phyloP scores from a whole-genome alignment of 768 basidiomycete species.

The Xerocomellus dryophilus region DNA sequence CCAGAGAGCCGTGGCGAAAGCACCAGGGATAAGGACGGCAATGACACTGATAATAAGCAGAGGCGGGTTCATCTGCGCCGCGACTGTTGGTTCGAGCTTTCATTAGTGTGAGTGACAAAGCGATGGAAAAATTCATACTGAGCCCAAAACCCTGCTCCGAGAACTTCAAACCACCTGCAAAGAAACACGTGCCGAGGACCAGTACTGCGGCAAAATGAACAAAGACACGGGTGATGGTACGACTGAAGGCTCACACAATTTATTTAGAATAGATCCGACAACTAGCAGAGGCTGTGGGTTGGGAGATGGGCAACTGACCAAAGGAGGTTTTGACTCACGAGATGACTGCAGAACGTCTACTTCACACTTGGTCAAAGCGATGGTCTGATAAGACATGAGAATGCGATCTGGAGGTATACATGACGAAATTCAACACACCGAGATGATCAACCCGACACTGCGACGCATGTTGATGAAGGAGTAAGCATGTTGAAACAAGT shows the following conservation, averaged over 20 bases:
- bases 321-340: slow-evolving; percentile 39
- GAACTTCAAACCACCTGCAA: slow-evolving; percentile 54
- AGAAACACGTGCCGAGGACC: slow-evolving; percentile 51
- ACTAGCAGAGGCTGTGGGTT: slow-evolving; percentile 40
- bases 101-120: too few relatives aligned
- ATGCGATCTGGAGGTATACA: not conserved
- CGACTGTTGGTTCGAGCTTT: too few relatives aligned
- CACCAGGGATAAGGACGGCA: too few relatives aligned
- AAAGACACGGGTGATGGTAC: not conserved
- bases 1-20: too few relatives aligned
- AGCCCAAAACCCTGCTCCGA: slow-evolving; percentile 65
- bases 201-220: slow-evolving; percentile 49
- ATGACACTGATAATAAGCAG: too few relatives aligned
- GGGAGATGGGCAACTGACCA: not conserved
- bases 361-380: slow-evolving; percentile 77
- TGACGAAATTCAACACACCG: slow-evolving; percentile 38
- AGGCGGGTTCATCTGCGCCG: too few relatives aligned
- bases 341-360: slow-evolving; percentile 75
- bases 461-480: not conserved
- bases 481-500: not conserved
- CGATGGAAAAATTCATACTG: too few relatives aligned
- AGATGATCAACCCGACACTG: slow-evolving; percentile 61
- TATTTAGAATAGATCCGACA: slow-evolving; percentile 81
- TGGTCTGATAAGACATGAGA: slow-evolving; percentile 46
- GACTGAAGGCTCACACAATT: slow-evolving; percentile 46